Base-by-base conservation (phyloP, 2,329 filamentous ascomycete genomes). In the Tolypocladium tropicale region DNA sequence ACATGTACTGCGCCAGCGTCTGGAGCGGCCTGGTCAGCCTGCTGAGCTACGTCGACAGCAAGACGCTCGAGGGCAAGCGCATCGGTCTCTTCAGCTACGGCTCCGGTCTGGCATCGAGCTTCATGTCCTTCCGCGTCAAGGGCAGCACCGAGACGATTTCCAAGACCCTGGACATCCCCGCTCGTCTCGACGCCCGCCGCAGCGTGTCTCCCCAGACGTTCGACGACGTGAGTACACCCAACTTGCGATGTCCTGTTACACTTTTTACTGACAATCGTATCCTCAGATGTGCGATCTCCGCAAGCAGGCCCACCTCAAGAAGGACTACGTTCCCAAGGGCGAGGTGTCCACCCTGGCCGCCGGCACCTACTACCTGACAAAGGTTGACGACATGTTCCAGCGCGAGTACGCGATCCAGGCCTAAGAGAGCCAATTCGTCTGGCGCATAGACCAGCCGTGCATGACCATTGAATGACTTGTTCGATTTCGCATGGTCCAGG, bases 351-450 rank as follows among this genome's bases (percentile, higher is more conserved):
- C 82, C 63, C 80, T 94, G 56, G 69, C 70, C 58, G 74, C 80
- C 58, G 86, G 84, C 57, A 84, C 84, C 25, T 94, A 93, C 78
- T 94, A 92, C 76, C 80, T 94, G 57, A 83, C 83, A 68, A 84
- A 86, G 70, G 81, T 94, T 52, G 89, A 94, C 67, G 88, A 90
- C 65, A 90, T 90, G 88, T 94, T 89, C 85, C 85, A 88, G 77
- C 83, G 89, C 66, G 81, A 82, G 69, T 94, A 94, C 74, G 75
- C 79, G 56, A 70, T 92, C 76, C 89, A 92, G 81, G 85, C 80
- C 71, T 92, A 82, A 69, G 63, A 6, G 53, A 30, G 49, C 25
- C 32, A 12, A 21, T 30, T 23, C 6, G 10, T 6, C 12, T 3
- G 32, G 11, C 30, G 21, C 50, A 16, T 34, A 21, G 41, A 55